Conservation (phyloP, 805 yeast species). For the Komagataella pseudopastoris region DNA sequence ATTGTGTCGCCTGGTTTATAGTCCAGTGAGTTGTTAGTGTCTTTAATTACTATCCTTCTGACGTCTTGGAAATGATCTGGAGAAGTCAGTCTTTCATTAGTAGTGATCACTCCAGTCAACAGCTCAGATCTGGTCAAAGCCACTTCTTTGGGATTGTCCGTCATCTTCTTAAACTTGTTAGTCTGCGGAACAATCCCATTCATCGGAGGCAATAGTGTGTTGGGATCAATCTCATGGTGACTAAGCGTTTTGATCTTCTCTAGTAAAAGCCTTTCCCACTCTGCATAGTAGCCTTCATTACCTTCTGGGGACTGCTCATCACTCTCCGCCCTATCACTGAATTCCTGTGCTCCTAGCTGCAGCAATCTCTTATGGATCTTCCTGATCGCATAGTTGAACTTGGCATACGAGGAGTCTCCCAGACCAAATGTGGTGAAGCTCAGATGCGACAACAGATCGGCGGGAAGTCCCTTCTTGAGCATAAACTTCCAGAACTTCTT, state of each 20-base stretch:
- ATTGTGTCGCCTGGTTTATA: conserved; percentile 76
- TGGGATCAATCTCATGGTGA: conserved; percentile 17
- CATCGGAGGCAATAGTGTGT: conserved; percentile 24
- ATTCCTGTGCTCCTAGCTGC: conserved; percentile 72
- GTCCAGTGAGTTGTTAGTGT: conserved; percentile 11
- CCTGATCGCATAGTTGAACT: conserved; percentile 77
- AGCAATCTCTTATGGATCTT: conserved; percentile 66
- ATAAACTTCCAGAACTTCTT: conserved; percentile 63
- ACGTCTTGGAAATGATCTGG: conserved; percentile 84
- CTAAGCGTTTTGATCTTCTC: conserved; percentile 14
- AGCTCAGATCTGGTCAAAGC: conserved; percentile 17
- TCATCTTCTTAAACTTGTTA: conserved; percentile 15
- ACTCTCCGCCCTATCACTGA: conserved; percentile 70
- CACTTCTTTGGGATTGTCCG: conserved; percentile 14
- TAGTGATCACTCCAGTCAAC: conserved; percentile 28
- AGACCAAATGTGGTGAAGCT: conserved; percentile 69
- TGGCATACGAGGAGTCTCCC: conserved; percentile 88
- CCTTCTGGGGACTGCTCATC: conserved; percentile 79
- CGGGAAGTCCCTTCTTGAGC: conserved; percentile 49
- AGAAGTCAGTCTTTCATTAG: conserved; percentile 52
- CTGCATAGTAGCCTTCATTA: conserved; percentile 59
- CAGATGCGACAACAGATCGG: conserved; percentile 45
- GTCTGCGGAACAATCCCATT: conserved; percentile 14
- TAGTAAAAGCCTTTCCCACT: conserved; percentile 49
- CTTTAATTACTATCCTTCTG: conserved; percentile 38